Evolutionary conservation across 148 eudicot genomes (phyloP), one percentile per base, ranked within the genome.

Genomic region (Amaranthus cruentus): DNA sequence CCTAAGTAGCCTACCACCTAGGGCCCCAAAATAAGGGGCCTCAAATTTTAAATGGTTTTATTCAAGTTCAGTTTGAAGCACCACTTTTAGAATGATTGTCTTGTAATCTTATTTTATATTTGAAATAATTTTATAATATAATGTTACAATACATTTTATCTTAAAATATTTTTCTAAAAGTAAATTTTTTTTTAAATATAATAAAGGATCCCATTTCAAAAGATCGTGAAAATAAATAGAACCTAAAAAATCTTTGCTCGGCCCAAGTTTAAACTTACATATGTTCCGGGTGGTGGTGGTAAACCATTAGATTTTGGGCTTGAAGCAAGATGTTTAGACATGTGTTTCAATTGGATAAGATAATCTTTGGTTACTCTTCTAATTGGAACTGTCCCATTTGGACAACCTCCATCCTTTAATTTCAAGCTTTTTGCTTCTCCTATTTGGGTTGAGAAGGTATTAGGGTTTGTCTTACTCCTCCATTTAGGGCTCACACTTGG

Each of bases 301-400:
- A 6, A 5, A 46, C 28, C 10, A 9, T 70, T 46, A 6, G 4
- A 15, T 12, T 15, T 62, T 3, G 14, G 3, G 18, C 50, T 73
- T 38, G 76, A 62, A 46, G 70, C 47, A 47, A 69, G 62, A 6
- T 76, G 43, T 15, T 69, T 50, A 7, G 74, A 53, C 4, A 70
- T 62, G 1, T 2, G n/a, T 42, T 44, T 70, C 4, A 69, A 62
- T 44, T 9, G 55, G 3, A 69, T 52, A 14, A 70, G 52, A 6
- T 70, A 61, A 70, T 62, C 56, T 62, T 70, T 70, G 1, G 18
- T 28, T 0, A 76, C 21, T 70, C 75, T 76, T 76, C 47, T 62
- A 1, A 76, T 76, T 0, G 79, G 79, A 76, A 76, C 60, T 4
- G 79, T 69, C 4, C 79, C 79, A 0, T 15, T 54, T 18, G 79